phyloP scores from a whole-genome alignment of 2,329 filamentous ascomycete genomes.

The Moelleriella libera region DNA sequence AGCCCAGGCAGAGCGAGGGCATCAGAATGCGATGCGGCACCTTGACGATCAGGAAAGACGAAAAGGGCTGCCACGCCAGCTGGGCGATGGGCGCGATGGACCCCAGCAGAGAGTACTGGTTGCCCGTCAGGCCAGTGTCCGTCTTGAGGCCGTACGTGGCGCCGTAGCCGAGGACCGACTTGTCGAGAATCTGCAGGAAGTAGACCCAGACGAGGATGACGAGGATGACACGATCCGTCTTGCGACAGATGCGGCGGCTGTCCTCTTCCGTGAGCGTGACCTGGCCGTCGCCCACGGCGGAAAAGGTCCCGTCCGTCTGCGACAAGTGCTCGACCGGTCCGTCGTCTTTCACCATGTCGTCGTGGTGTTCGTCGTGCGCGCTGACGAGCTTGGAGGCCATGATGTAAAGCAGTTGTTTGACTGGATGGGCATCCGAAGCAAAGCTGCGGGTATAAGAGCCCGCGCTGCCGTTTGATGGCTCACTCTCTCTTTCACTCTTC shows the following conservation, averaged over 20 bases:
- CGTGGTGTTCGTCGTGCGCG: background rate
- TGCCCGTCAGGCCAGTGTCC: conserved; percentile 34
- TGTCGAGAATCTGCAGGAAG: conserved; percentile 45
- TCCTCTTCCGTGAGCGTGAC: conserved; percentile 9
- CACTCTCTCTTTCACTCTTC: background rate
- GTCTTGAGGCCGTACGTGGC: conserved; percentile 38
- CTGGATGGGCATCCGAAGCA: too few species aligned
- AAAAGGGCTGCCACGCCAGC: conserved; percentile 46
- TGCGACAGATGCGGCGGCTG: conserved; percentile 34
- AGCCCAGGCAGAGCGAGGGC: conserved; percentile 30
- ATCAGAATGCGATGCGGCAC: conserved; percentile 45
- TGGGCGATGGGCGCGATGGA: conserved; percentile 46
- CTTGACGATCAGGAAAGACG: conserved; percentile 44
- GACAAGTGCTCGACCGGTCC: background rate
- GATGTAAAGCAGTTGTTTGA: too few species aligned
- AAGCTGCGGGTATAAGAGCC: background rate
- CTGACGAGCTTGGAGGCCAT: background rate
- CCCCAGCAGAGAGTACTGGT: conserved; percentile 42
- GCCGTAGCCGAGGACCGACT: conserved; percentile 40
- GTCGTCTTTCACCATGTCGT: background rate
- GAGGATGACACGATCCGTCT: conserved; percentile 47
- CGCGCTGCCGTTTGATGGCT: background rate
- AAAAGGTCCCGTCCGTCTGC: conserved; percentile 1
- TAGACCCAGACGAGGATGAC: conserved; percentile 42
- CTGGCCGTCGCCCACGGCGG: conserved; percentile 1